Conservation (phyloP, 176 grass and related monocot genomes). For the Chloris gayana region DNA sequence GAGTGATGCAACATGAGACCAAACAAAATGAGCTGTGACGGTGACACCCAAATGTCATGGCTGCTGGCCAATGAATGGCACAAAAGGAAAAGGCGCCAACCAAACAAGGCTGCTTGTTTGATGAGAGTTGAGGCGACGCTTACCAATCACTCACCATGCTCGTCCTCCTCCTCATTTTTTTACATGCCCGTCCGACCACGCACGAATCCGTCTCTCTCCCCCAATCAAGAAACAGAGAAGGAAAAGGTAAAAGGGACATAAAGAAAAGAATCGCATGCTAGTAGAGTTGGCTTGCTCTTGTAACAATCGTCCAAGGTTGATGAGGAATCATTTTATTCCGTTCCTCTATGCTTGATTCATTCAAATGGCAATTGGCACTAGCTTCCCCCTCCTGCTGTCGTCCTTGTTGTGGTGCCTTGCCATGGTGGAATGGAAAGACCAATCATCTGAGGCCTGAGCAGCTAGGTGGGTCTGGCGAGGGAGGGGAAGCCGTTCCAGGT, state of each 20-base stretch:
- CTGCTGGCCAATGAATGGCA: constrained; percentile 42
- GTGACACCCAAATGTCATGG: constrained; percentile 29
- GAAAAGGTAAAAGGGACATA: not conserved
- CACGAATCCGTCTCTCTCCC: constrained; percentile 53
- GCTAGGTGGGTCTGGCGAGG: constrained; percentile 48
- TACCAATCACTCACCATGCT: constrained; percentile 34
- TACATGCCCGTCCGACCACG: constrained; percentile 47
- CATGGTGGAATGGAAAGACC: not conserved
- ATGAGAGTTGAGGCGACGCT: constrained; percentile 33
- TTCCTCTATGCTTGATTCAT: not conserved
- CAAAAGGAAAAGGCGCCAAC: constrained; percentile 18
- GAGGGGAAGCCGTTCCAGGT: constrained; percentile 82
- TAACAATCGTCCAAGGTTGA: not conserved
- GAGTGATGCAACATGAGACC: constrained; percentile 90
- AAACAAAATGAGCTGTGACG: constrained; percentile 75
- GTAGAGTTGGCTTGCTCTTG: not conserved
- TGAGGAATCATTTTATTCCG: not conserved
- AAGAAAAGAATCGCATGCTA: constrained; percentile 24
- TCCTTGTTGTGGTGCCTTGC: not conserved
- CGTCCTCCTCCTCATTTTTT: constrained; percentile 43
- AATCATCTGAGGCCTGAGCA: no score
- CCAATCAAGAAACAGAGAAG: constrained; percentile 35
- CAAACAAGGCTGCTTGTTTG: not conserved
- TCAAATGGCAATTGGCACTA: not conserved
- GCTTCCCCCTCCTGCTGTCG: not conserved